Base-by-base conservation (phyloP, 148 eudicot genomes). In the Rhododendron ovatum region DNA sequence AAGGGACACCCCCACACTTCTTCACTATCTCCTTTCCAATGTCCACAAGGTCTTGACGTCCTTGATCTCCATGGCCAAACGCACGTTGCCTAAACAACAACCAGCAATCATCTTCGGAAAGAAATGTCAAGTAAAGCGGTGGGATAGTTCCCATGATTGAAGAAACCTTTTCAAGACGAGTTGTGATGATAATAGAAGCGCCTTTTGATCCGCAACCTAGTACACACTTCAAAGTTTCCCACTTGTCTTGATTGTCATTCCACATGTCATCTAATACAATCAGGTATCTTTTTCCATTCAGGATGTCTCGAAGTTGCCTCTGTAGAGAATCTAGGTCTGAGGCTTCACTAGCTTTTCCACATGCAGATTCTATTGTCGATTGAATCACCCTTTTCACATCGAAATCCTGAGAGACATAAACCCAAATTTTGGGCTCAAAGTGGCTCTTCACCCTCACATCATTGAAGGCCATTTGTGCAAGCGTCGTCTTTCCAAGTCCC, bases 371-470 rank as follows among this genome's bases (percentile, higher is more conserved):
- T 33, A 71, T 30, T 11, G 8, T 33, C 2, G 7, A 0, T 71
- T 33, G 2, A 33, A 71, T 71, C 77, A 71, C 17, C 14, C 77
- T 71, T 71, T 71, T 71, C 8, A 33, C 41, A 15, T 71, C 41
- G 20, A 28, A 71, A 30, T 71, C 41, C 77, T 71, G 77, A 24
- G 82, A 80, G 13, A 80, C 82, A 48, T 47, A 80, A 47, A 80
- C 82, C 82, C 82, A 80, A 45, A 80, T 47, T 24, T 26, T n/a
- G 0, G 10, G 82, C 20, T 80, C 82, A 80, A 80, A 71, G 57
- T 80, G 57, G 33, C 0, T n/a, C 22, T 80, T 80, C 57, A 80
- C 82, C 82, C 82, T 80, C 82, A 24, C 45, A 48, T 80, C 82
- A 47, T 80, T 26, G 37, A 80, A 80, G 55, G 50, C 37, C 33